Conservation (phyloP, 1,284 basidiomycete genomes). For the Trichosporon faecale region DNA sequence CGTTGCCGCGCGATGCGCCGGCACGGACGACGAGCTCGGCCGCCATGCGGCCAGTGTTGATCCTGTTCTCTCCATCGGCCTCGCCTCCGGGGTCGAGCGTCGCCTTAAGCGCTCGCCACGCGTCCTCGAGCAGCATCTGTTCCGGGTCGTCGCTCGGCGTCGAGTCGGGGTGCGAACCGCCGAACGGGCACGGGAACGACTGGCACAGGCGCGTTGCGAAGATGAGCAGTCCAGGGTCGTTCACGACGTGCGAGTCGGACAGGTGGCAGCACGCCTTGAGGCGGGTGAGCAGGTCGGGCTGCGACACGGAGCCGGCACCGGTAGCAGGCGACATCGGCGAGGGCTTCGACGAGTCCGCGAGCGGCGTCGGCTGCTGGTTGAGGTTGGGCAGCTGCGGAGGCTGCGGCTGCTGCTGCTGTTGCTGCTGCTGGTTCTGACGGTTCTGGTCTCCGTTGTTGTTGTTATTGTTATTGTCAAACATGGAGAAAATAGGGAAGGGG, state of each 20-base stretch:
- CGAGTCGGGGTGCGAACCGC: constrained; percentile 39
- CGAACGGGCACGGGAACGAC: constrained; percentile 45
- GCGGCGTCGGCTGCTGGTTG: constrained; percentile 8
- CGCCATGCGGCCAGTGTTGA: constrained; percentile 52
- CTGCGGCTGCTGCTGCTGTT: not conserved
- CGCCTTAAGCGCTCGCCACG: constrained; percentile 44
- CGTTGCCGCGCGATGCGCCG: constrained; percentile 37
- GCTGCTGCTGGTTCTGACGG: constrained; percentile 9
- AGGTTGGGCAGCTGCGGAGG: constrained; percentile 2
- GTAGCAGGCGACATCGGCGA: constrained; percentile 21
- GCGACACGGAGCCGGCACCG: constrained; percentile 19
- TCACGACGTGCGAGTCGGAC: constrained; percentile 51
- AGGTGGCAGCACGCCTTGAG: constrained; percentile 51
- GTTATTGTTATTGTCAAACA: constrained; percentile 16
- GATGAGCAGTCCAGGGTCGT: constrained; percentile 50
- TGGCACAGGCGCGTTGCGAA: constrained; percentile 52
- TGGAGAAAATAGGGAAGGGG: constrained; percentile 22
- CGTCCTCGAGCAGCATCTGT: constrained; percentile 46
- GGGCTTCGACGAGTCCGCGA: constrained; percentile 12
- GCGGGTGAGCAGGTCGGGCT: constrained; percentile 49
- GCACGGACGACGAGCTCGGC: constrained; percentile 50
- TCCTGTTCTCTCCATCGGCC: constrained; percentile 47
- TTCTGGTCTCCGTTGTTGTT: constrained; percentile 7
- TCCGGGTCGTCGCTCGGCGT: constrained; percentile 40
- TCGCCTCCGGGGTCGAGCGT: constrained; percentile 48